Evolutionary conservation across 1,284 basidiomycete genomes (phyloP).

Genomic region (Heimioporus retisporus): DNA sequence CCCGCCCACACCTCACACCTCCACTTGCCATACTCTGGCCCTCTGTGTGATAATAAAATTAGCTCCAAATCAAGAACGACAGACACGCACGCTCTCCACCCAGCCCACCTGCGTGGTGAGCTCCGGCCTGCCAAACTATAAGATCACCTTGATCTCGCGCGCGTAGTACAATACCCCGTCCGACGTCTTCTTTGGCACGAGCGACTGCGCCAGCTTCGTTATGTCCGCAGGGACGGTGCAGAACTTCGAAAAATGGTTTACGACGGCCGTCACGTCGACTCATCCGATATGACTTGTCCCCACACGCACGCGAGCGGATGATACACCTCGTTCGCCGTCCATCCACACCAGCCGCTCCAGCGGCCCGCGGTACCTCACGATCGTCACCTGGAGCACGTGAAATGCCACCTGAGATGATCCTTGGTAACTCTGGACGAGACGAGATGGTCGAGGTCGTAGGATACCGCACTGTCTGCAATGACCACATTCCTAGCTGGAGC

Average conservation of each 20-base stretch:
- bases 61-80: neutral
- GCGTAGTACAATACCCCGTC: constrained; percentile 43
- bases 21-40: constrained; percentile 35
- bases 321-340: constrained; percentile 34
- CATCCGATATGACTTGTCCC: too few species aligned
- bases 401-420: constrained; percentile 32
- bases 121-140: constrained; percentile 59
- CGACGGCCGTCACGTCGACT: too few species aligned
- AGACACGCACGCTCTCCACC: constrained; percentile 51
- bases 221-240: constrained; percentile 53
- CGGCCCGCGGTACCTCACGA: constrained; percentile 40
- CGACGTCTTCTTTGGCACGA: constrained; percentile 24
- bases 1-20: constrained; percentile 12
- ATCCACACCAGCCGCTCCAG: constrained; percentile 34
- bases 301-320: too few species aligned
- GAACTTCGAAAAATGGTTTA: constrained; percentile 52
- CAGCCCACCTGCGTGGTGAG: constrained; percentile 57
- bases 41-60: constrained; percentile 29
- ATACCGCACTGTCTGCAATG: constrained; percentile 35
- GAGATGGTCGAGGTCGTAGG: constrained; percentile 60
- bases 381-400: constrained; percentile 33
- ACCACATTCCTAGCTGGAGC: constrained; percentile 58
- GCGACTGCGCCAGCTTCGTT: constrained; percentile 37
- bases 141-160: constrained; percentile 49
- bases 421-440: constrained; percentile 59